These are phyloP conservation scores for Alnus rubra DNA, from an alignment of 306 rosid species.

Conservation along the genomic window DNA sequence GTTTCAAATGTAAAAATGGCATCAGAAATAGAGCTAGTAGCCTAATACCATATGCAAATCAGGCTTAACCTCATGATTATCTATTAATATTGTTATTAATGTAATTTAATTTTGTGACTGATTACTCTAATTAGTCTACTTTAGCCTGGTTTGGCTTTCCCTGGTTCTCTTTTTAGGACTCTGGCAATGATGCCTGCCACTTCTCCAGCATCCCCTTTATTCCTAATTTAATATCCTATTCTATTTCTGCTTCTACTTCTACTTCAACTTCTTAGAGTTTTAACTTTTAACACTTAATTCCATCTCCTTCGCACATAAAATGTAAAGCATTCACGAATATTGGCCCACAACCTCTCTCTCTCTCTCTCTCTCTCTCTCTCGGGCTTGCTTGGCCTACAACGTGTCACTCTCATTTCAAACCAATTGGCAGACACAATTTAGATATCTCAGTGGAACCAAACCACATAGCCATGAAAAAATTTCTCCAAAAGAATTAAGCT, in stretches of 20 bases:
- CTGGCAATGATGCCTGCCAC: constrained; percentile 58
- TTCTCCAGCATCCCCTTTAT: constrained; percentile 38
- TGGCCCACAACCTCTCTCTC: constrained; percentile 32
- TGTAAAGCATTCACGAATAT: constrained; percentile 31
- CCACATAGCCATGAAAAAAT: neutral
- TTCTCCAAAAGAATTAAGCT: neutral
- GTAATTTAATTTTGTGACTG: neutral
- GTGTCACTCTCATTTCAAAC: constrained; percentile 34
- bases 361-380: neutral
- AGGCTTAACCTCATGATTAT: neutral
- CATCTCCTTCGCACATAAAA: constrained; percentile 23
- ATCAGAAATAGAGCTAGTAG: neutral
- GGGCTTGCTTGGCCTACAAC: constrained; percentile 32
- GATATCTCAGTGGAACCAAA: constrained; percentile 26
- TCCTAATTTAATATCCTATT: constrained; percentile 21
- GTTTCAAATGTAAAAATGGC: neutral
- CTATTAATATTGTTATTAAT: neutral
- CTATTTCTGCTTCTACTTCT: constrained; percentile 18
- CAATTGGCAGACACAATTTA: constrained; percentile 23
- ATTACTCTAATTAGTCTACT: neutral
- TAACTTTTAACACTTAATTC: neutral
- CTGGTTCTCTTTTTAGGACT: constrained; percentile 45
- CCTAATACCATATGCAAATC: neutral
- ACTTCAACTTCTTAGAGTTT: neutral
- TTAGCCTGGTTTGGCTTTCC: constrained; percentile 33